Evolutionary conservation across 305 asterid species (phyloP), one percentile per base, ranked within the genome.

Genomic region (Euphrasia arctica): DNA sequence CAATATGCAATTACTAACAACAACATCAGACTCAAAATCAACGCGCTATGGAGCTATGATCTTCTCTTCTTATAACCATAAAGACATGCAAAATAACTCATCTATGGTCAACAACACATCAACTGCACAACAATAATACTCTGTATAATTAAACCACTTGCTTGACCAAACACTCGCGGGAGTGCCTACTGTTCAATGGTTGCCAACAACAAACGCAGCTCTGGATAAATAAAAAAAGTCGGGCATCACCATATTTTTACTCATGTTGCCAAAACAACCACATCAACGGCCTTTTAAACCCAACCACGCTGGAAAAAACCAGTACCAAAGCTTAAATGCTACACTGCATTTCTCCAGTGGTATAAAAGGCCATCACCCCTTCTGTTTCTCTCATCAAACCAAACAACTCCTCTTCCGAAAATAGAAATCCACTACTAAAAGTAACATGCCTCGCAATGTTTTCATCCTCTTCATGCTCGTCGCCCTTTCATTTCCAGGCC

Each of bases 241-340:
- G 12, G 45, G 9, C 10, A 39, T 8, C 2, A 39, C 43, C 11
- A 39, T 8, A 2, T 8, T 39, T 8, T 39, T 8, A 8, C 11
- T 39, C 11, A 1, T 39, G 3, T 8, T 9, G 45, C 9, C 45
- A 39, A 39, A 39, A 39, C 45, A 39, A 39, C 63, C 47, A 62
- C 10, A 62, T 41, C 27, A 28, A 14, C 68, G 67, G 73, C 75
- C 13, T 49, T 71, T 64, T 64, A 57, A 57, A 27, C 11, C 22
- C 4, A 48, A 48, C 56, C 27, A 14, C 22, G 25, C 56, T 29
- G 10, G 9, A 15, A 15, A 51, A 51, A 51, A 14, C 54, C 54
- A 41, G 56, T 52, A 51, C 62, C 2, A 39, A 11, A 9, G 18
- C 45, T 22, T 58, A 9, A 56, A 55, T 62, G 69, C 41, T 50